Evolutionary conservation across 345 rosid species (phyloP), one percentile per base, ranked within the genome.

Genomic region (Populus euphratica): DNA sequence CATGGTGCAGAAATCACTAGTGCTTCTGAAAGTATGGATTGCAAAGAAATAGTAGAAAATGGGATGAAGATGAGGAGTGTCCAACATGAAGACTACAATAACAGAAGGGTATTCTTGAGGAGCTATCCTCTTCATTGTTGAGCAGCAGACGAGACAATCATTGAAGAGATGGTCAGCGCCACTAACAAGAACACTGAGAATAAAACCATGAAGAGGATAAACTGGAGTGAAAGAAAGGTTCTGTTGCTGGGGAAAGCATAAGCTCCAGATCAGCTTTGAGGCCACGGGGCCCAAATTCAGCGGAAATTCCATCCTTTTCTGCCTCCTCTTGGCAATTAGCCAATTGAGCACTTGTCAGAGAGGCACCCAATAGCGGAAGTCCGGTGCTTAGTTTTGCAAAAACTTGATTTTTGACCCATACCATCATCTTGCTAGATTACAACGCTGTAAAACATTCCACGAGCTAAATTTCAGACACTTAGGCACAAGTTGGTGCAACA

Each of bases 71-170:
- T 54, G 0, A 84, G 83, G 70, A 88, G 83, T 82, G 83, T 88
- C 74, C 83, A 78, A 35, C 20, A 80, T 2, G 85, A 87, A 81
- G 89, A 88, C 78, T 85, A 79, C 80, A 78, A 75, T 39, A 77
- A 68, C 77, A 82, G 84, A 77, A 82, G 90, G 75, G 83, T 65
- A 70, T 88, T 88, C 75, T 74, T 90, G 76, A 82, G 86, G 81
- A 90, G 90, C 80, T 87, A 87, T 76, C 91, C 93, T 73, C 89
- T 87, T 78, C 74, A 79, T 36, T 79, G 73, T 85, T 84, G 74
- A 66, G 78, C 71, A 25, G 82, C 79, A 76, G 85, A 79, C 0
- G 69, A 77, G 38, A 80, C n/a, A 68, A 72, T 73, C 43, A 61
- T 64, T 1, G 75, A 83, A 35, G 80, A 85, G 35, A 33, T 18